Base-by-base conservation (phyloP, 306 rosid genomes). In the Phaseolus lunatus region DNA sequence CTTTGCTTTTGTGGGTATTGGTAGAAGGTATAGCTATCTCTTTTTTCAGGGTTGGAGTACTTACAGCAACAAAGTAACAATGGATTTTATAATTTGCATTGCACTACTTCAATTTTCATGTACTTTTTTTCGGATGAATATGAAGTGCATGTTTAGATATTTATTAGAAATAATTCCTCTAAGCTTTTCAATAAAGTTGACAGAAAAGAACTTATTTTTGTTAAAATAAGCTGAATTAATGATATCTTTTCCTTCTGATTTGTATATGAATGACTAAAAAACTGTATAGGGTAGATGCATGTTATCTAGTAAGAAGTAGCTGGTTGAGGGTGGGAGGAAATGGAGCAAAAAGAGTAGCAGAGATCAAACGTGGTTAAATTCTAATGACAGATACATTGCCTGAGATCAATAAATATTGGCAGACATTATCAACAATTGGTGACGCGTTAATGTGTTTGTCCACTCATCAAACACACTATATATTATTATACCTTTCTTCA, bases 201-300 rank as follows among this genome's bases (percentile, higher is more conserved):
- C 7, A 29, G 33, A 29, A n/a, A 29, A 29, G 33, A 29, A 29
- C 0, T 29, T 2, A 29, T 5, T 5, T 29, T 29, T 24, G 27
- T 29, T 29, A 29, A 29, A 29, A 29, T 29, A 29, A 29, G 0
- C 0, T 29, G 33, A 29, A 29, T 29, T 29, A 29, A 31, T 31
- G 90, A 91, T 87, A 90, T 91, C 87, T 3, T 54, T 22, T 3
- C 16, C 61, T 54, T 20, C 15, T n/a, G 4, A 22, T 54, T 54
- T 20, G 7, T 54, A 9, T 1, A 22, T 13, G 64, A 57, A 12
- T 53, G 8, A 53, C 2, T 54, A 3, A 22, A 12, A 27, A 57
- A 24, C 16, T 57, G 8, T 13, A 24, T 0, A 2, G 18, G 41
- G 14, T 31, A 5, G 7, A 63, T n/a, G 24, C 8, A 31, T 31